Conservation (phyloP, 2,329 filamentous ascomycete genomes). For the Metarhizium robertsii region DNA sequence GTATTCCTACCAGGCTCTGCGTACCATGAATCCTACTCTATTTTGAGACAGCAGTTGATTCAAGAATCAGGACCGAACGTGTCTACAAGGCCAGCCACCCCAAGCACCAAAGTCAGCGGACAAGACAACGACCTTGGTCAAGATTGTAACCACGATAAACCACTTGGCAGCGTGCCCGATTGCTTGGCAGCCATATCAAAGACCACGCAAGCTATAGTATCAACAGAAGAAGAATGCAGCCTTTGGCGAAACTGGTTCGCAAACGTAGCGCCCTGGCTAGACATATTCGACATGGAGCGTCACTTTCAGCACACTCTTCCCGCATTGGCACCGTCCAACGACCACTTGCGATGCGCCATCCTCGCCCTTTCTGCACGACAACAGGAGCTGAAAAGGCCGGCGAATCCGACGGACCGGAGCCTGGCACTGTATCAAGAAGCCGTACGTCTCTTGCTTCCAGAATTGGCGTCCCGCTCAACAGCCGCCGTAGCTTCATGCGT, state of each 20-base stretch:
- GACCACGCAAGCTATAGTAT: constrained; percentile 8
- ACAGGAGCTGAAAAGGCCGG: constrained; percentile 32
- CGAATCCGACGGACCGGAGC: constrained; percentile 27
- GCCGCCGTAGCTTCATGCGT: constrained; percentile 43
- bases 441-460: constrained; percentile 37
- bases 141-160: neutral
- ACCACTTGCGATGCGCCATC: constrained; percentile 37
- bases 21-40: constrained; percentile 36
- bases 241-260: constrained; percentile 33
- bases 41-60: constrained; percentile 33
- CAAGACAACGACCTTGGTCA: neutral
- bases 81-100: constrained; percentile 20
- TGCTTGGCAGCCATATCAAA: neutral
- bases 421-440: constrained; percentile 40
- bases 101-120: constrained; percentile 10
- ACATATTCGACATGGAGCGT: constrained; percentile 41
- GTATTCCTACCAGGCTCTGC: constrained; percentile 37
- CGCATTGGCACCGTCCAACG: constrained; percentile 32
- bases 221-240: constrained; percentile 21
- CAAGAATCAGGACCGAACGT: constrained; percentile 29
- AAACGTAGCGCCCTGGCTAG: constrained; percentile 35
- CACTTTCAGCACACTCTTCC: constrained; percentile 39
- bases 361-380: constrained; percentile 42
- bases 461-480: constrained; percentile 36
- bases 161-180: neutral